These are phyloP conservation scores for Populus alba DNA, from an alignment of 345 rosid genomes.

Conservation along the genomic window DNA sequence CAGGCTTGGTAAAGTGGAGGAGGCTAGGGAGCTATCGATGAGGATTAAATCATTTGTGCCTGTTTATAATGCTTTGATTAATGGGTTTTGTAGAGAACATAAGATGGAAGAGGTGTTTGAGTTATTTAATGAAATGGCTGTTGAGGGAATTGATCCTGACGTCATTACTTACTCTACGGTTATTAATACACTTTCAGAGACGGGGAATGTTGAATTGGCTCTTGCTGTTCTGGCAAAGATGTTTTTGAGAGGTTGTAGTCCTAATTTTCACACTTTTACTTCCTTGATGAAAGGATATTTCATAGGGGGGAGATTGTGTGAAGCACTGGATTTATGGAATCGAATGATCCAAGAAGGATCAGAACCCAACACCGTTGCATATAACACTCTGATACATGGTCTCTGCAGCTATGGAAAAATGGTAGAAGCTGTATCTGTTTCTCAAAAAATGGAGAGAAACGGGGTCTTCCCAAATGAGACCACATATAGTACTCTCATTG, in stretches of 20 bases:
- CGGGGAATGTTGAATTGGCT: constrained; percentile 51
- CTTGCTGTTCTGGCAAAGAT: constrained; percentile 63
- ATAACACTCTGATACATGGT: constrained; percentile 64
- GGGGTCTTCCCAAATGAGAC: constrained; percentile 49
- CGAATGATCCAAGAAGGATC: constrained; percentile 46
- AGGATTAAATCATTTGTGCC: constrained; percentile 52
- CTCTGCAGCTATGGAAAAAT: constrained; percentile 55
- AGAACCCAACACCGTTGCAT: constrained; percentile 59
- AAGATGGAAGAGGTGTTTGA: constrained; percentile 51
- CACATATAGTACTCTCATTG: constrained; percentile 66
- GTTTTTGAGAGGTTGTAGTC: constrained; percentile 66
- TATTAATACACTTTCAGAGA: constrained; percentile 51
- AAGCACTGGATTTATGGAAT: constrained; percentile 63
- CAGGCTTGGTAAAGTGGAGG: constrained; percentile 60
- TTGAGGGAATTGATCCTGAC: constrained; percentile 53
- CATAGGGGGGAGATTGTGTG: constrained; percentile 42
- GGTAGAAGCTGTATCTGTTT: constrained; percentile 49
- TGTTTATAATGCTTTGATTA: constrained; percentile 67
- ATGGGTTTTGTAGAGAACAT: constrained; percentile 55
- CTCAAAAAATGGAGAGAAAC: constrained; percentile 54
- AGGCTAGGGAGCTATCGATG: constrained; percentile 56
- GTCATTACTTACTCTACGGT: constrained; percentile 70
- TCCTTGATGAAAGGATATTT: constrained; percentile 74
- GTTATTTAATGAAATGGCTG: constrained; percentile 50
- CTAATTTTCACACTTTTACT: constrained; percentile 63